Evolutionary conservation across 305 asterid genomes (phyloP), one percentile per base, ranked within the genome.

Genomic region (Fraxinus baroniana): DNA sequence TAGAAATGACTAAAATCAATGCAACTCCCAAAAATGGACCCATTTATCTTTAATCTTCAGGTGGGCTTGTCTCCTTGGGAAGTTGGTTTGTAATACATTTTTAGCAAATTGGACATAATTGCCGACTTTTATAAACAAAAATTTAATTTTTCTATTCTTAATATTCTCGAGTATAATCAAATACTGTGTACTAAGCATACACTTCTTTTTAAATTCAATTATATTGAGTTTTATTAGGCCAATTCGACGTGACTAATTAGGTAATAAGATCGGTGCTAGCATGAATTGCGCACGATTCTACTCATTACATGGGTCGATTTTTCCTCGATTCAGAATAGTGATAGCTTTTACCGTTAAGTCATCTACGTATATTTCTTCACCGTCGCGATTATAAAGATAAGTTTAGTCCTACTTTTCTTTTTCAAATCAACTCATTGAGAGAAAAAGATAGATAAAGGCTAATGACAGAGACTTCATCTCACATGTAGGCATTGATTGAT

Each of bases 51-150:
- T 55, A 66, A 77, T 36, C 24, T 64, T 78, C 87, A 84, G 84
- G 78, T 84, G 87, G 85, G 83, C 17, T 64, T 82, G 83, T 85
- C 85, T 55, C 85, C 79, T 33, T 2, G 36, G 81, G 49, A 75
- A 18, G 84, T 76, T 85, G 82, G 81, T 22, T 28, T 64, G 83
- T 85, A 3, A 66, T 66, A 26, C 18, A 26, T 26, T 28, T 24
- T 35, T 55, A 5, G 3, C 18, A 5, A 1, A 52, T n/a, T 55
- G 66, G 9, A 37, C 46, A 37, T 37, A 8, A 37, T 37, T 7
- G 46, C 46, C 7, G 1, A 37, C 46, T 37, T 7, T 39, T 36
- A 36, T 36, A 5, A 36, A 36, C 39, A 36, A 36, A 36, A 0
- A 0, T 1, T 5, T 35, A 4, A 35, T 35, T 35, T 35, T 35